phyloP scores from a whole-genome alignment of 192 early-diverging fungal species.

The Backusella liffmaniae region DNA sequence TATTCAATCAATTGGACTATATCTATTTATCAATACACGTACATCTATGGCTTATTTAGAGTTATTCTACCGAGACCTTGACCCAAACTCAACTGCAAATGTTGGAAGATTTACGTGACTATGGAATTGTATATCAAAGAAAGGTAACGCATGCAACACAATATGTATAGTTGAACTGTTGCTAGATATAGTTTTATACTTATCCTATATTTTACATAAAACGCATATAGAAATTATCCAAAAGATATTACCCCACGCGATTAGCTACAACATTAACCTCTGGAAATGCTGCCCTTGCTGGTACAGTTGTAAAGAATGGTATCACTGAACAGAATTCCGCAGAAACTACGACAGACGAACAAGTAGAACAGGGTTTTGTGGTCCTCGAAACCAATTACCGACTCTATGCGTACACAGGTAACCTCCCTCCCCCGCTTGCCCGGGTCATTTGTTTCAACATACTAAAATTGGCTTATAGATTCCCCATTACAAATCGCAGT shows the following conservation, averaged over 20 bases:
- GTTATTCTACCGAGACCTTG: conserved; percentile 84
- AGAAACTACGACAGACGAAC: conserved; percentile 32
- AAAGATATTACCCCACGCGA: conserved; percentile 87
- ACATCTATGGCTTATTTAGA: conserved; percentile 35
- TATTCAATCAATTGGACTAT: not conserved
- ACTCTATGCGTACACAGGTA: conserved; percentile 92
- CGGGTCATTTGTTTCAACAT: not conserved
- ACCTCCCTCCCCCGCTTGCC: not conserved
- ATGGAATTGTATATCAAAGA: conserved; percentile 88
- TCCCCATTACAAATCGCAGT: conserved; percentile 95
- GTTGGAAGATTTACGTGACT: conserved; percentile 84
- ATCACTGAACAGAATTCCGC: conserved; percentile 21
- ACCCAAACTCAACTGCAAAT: conserved; percentile 82
- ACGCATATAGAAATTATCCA: not conserved
- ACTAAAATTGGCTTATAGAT: conserved; percentile 32
- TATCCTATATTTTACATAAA: no score
- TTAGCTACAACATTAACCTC: conserved; percentile 91
- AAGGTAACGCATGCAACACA: conserved; percentile 44
- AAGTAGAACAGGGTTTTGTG: conserved; percentile 72
- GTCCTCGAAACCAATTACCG: conserved; percentile 95
- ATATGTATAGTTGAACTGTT: not conserved
- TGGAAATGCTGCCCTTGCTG: conserved; percentile 55
- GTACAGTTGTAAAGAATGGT: conserved; percentile 31
- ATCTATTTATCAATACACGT: not conserved
- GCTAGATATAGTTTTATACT: not conserved